A percentile compares a stretch with the other conserved stretches of the same genome.
phyloP scores from a whole-genome alignment of 106 monocot species.

The Apostasia ramifera region DNA sequence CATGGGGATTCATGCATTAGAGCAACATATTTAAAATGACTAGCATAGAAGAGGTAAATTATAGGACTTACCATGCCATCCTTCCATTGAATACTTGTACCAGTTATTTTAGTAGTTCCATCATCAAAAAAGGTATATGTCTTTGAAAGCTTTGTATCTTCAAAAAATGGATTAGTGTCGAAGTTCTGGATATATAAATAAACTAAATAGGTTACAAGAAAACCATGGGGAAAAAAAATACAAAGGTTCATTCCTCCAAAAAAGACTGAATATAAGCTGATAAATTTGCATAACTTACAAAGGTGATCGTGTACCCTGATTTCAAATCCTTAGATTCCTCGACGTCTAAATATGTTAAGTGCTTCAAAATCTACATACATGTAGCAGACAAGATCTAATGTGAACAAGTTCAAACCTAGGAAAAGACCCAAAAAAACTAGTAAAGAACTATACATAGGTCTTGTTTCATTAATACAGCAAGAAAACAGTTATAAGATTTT shows the following conservation, averaged over 20 bases:
- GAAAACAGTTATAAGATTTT: neutral
- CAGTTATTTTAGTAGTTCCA: slow-evolving; percentile 51
- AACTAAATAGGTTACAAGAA: neutral
- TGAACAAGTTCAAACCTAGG: neutral
- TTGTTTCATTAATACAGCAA: neutral
- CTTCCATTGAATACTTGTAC: slow-evolving; percentile 82
- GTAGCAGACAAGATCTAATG: neutral
- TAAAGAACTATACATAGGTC: neutral
- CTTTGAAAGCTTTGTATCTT: slow-evolving; percentile 64
- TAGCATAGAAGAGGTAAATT: neutral
- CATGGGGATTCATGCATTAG: no score
- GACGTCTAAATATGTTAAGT: slow-evolving; percentile 72
- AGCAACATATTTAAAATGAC: no score
- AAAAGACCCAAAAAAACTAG: neutral
- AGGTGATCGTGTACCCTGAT: slow-evolving; percentile 78
- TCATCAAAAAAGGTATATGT: slow-evolving; percentile 57
- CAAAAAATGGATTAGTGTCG: slow-evolving; percentile 71
- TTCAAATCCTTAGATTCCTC: slow-evolving; percentile 87
- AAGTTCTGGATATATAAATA: slow-evolving; percentile 43
- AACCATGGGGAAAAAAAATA: neutral
- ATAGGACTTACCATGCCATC: slow-evolving; percentile 55
- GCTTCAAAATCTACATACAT: slow-evolving; percentile 60
- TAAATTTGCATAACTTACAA: slow-evolving; percentile 39
- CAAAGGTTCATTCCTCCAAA: no score
- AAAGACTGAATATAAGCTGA: neutral